Conservation (phyloP, 1,284 basidiomycete species). For the Gymnopus androsaceus region DNA sequence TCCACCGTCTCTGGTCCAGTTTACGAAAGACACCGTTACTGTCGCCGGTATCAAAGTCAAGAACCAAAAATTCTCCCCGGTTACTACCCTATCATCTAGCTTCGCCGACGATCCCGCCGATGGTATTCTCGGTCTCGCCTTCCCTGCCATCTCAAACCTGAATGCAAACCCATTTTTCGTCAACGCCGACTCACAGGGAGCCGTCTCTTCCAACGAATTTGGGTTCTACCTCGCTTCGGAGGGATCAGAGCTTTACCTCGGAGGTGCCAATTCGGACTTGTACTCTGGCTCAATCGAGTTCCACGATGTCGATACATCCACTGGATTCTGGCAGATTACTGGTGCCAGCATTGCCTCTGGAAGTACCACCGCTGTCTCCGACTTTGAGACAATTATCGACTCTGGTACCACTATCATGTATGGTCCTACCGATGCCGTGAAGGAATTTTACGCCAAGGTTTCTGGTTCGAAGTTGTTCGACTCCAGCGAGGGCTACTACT, state of each 20-base stretch:
- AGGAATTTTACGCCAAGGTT: slow-evolving; percentile 11
- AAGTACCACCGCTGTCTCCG: not conserved
- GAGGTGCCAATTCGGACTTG: slow-evolving; percentile 15
- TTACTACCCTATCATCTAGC: slow-evolving; percentile 23
- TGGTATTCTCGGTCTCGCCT: slow-evolving; percentile 21
- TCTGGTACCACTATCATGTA: slow-evolving; percentile 18
- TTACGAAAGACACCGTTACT: slow-evolving; percentile 45
- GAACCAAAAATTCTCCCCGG: slow-evolving; percentile 16
- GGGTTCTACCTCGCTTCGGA: slow-evolving; percentile 15
- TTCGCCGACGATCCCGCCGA: slow-evolving; percentile 27
- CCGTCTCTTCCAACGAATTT: slow-evolving; percentile 8
- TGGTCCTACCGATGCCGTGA: slow-evolving; percentile 12
- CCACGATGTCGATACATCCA: slow-evolving; percentile 8
- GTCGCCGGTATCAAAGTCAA: slow-evolving; percentile 28
- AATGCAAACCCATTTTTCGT: slow-evolving; percentile 17
- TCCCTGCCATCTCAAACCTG: slow-evolving; percentile 18
- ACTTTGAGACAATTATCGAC: slow-evolving; percentile 15
- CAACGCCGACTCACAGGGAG: slow-evolving; percentile 12
- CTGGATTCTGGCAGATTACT: slow-evolving; percentile 15
- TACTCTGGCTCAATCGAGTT: slow-evolving; percentile 17
- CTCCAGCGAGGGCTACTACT: slow-evolving; percentile 30
- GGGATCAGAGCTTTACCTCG: slow-evolving; percentile 20
- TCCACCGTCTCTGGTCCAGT: slow-evolving; percentile 50
- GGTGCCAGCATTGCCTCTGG: slow-evolving; percentile 8
- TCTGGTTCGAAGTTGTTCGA: slow-evolving; percentile 10